A percentile compares a stretch with the other conserved stretches of the same genome.
Conservation (phyloP, 2,329 filamentous ascomycete genomes). For the Metarhizium album region DNA sequence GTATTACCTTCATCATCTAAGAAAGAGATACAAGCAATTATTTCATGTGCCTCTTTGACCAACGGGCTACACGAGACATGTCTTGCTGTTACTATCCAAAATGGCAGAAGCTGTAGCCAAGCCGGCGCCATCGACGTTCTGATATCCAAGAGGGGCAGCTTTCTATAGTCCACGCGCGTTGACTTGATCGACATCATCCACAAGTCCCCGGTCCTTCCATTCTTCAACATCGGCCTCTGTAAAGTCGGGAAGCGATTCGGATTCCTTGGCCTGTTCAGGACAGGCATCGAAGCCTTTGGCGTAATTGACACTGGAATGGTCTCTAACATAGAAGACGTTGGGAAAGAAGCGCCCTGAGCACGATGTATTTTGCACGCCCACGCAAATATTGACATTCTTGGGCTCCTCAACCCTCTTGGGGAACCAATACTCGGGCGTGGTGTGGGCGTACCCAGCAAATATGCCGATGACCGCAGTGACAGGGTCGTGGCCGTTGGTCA, state of each 20-base stretch:
- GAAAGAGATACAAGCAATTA: too few species aligned
- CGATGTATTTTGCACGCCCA: neutral
- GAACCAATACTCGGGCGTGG: constrained; percentile 1
- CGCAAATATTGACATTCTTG: neutral
- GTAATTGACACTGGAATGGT: neutral
- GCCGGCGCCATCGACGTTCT: too few species aligned
- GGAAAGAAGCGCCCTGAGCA: neutral
- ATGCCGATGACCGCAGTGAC: neutral
- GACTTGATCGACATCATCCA: too few species aligned
- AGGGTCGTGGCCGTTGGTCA: constrained; percentile 1
- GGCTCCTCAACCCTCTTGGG: neutral
- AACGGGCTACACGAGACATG: too few species aligned
- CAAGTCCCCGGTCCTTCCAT: too few species aligned
- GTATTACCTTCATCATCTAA: too few species aligned
- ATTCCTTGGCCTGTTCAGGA: neutral
- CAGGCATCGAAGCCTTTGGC: neutral
- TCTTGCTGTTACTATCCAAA: too few species aligned
- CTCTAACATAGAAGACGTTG: neutral
- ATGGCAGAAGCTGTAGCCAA: too few species aligned
- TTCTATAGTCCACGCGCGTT: too few species aligned
- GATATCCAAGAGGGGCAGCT: too few species aligned
- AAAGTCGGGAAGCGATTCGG: neutral
- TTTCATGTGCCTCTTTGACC: too few species aligned
- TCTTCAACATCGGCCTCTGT: too few species aligned
- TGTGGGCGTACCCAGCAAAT: neutral